phyloP scores from a whole-genome alignment of 164 flowering plant genomes.

The Liquidambar formosana region DNA sequence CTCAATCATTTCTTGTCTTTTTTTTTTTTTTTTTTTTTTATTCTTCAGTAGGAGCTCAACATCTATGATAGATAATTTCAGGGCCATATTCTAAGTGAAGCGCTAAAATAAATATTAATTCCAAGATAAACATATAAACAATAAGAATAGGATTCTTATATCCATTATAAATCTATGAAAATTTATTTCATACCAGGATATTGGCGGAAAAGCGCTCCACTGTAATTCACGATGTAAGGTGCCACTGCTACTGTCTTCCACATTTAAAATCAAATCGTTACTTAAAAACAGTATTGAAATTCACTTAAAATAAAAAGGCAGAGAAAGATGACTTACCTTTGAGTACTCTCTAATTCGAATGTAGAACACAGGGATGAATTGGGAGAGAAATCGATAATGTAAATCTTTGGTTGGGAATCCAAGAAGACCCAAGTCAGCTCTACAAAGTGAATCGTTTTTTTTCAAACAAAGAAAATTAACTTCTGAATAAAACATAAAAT shows the following conservation, averaged over 20 bases:
- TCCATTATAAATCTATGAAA: too few species aligned
- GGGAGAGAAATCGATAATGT: conserved; percentile 93
- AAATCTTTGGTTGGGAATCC: conserved; percentile 91
- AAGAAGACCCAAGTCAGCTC: conserved; percentile 90
- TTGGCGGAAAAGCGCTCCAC: conserved; percentile 94
- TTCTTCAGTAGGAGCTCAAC: too few species aligned
- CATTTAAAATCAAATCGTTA: conserved; percentile 20
- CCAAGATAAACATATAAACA: background rate
- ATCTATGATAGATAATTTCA: too few species aligned
- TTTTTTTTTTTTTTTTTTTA: too few species aligned
- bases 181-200: conserved; percentile 66
- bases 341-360: conserved; percentile 93
- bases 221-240: conserved; percentile 85
- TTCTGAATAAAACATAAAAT: background rate
- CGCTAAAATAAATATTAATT: too few species aligned
- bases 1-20: too few species aligned
- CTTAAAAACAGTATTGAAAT: conserved; percentile 9
- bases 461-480: background rate
- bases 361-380: conserved; percentile 84
- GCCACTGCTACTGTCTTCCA: conserved; percentile 94
- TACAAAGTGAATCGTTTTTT: conserved; percentile 31
- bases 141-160: background rate
- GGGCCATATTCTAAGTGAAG: too few species aligned
- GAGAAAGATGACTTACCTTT: conserved; percentile 52
- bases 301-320: background rate